Percentiles rank a stretch among this genome's conserved stretches.
phyloP scores from a whole-genome alignment of 306 rosid genomes.

The Vicia sativa region DNA sequence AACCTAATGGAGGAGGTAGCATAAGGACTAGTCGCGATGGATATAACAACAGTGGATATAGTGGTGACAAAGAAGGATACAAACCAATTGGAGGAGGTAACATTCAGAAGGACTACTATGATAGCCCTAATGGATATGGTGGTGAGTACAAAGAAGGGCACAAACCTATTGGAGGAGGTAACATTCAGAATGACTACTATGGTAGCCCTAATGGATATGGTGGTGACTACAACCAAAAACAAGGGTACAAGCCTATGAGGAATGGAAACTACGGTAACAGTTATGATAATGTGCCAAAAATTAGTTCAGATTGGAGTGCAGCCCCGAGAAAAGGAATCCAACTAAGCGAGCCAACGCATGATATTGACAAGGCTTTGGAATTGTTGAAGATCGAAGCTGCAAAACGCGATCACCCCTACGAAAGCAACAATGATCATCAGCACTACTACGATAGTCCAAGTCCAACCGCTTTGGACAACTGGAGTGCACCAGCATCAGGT shows the following conservation, averaged over 20 bases:
- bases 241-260: slow-evolving; percentile 34
- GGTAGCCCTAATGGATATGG: slow-evolving; percentile 19
- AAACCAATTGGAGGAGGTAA: not conserved
- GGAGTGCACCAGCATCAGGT: slow-evolving; percentile 4
- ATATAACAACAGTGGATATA: not conserved
- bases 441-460: too few species aligned
- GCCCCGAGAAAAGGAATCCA: slow-evolving; percentile 39
- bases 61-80: slow-evolving; percentile 29
- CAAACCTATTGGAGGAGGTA: slow-evolving; percentile 22
- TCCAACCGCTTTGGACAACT: not conserved
- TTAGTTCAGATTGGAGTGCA: slow-evolving; percentile 18
- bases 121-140: slow-evolving; percentile 20
- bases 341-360: slow-evolving; percentile 47
- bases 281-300: slow-evolving; percentile 12
- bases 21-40: not conserved
- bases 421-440: not conserved
- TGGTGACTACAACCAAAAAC: slow-evolving; percentile 25
- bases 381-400: slow-evolving; percentile 41
- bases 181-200: not conserved
- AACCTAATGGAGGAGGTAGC: slow-evolving; percentile 25
- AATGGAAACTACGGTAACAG: not conserved
- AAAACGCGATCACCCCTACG: not conserved
- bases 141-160: slow-evolving; percentile 18
- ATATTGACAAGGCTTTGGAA: slow-evolving; percentile 38
- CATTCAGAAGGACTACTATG: not conserved